phyloP scores from a whole-genome alignment of 2,329 filamentous ascomycete genomes.

The Ramularia endophylla region DNA sequence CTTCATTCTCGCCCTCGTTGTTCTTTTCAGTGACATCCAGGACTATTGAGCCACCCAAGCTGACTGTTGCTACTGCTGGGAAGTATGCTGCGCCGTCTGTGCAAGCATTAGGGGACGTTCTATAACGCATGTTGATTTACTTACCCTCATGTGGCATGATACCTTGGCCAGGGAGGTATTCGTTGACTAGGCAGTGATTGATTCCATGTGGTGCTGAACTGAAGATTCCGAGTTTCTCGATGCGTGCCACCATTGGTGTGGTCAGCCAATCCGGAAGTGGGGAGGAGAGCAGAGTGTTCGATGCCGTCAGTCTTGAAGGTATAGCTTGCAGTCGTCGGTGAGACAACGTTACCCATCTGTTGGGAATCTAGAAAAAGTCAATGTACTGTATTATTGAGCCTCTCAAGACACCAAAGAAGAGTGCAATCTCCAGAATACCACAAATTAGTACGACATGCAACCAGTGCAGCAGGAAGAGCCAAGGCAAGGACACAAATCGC shows the following conservation, averaged over 20 bases:
- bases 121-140: neutral
- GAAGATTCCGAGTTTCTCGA: conserved; percentile 47
- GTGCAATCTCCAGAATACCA: no score
- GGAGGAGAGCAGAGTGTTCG: conserved; percentile 63
- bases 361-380: conserved; percentile 36
- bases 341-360: conserved; percentile 78
- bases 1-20: conserved; percentile 46
- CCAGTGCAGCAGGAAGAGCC: no score
- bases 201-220: conserved; percentile 66
- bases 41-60: conserved; percentile 70
- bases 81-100: conserved; percentile 76
- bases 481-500: no score
- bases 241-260: conserved; percentile 60
- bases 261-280: conserved; percentile 71
- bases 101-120: neutral
- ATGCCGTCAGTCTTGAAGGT: conserved; percentile 73
- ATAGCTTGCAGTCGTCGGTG: conserved; percentile 86
- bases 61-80: conserved; percentile 85
- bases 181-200: conserved; percentile 92
- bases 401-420: neutral
- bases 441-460: no score
- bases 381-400: no score
- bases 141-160: conserved; percentile 83
- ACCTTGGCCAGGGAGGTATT: conserved; percentile 81
- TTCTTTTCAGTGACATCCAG: conserved; percentile 60